These are phyloP conservation scores for Jatropha curcas DNA, from an alignment of 345 rosid species.

Conservation along the genomic window DNA sequence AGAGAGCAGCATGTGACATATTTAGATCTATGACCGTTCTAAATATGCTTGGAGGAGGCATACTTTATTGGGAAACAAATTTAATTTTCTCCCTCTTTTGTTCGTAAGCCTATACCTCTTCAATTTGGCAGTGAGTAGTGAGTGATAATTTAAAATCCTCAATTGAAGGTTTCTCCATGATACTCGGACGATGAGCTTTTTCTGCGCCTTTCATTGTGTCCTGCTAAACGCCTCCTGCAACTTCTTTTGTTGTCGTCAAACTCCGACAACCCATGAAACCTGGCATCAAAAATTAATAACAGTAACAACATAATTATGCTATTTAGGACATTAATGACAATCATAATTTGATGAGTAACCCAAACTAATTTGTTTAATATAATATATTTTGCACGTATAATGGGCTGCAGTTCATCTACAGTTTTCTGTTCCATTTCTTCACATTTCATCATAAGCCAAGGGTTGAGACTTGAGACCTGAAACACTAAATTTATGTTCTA, in stretches of 20 bases:
- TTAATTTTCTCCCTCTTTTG: not conserved
- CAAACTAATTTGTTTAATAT: no score
- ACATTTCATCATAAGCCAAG: no score
- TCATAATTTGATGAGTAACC: no score
- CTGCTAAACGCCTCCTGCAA: constrained; percentile 82
- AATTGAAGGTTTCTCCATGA: constrained; percentile 46
- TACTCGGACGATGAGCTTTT: constrained; percentile 54
- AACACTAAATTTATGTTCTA: no score
- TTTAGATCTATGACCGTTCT: constrained; percentile 7
- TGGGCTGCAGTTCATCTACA: no score
- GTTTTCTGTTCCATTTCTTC: no score
- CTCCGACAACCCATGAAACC: constrained; percentile 82
- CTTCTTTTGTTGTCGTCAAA: constrained; percentile 81
- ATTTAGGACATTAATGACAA: no score
- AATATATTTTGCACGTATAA: no score
- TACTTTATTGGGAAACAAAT: constrained; percentile 2
- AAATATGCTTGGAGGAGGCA: constrained; percentile 5
- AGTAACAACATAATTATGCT: no score
- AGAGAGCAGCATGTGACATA: constrained; percentile 68
- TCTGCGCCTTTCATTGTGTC: constrained; percentile 87
- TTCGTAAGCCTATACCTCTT: constrained; percentile 8
- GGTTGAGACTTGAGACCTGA: no score
- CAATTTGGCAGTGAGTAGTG: not conserved
- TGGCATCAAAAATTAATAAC: no score
- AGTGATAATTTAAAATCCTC: constrained; percentile 11